Base-by-base conservation (phyloP, 2,329 filamentous ascomycete species). In the Penicillium crustosum region DNA sequence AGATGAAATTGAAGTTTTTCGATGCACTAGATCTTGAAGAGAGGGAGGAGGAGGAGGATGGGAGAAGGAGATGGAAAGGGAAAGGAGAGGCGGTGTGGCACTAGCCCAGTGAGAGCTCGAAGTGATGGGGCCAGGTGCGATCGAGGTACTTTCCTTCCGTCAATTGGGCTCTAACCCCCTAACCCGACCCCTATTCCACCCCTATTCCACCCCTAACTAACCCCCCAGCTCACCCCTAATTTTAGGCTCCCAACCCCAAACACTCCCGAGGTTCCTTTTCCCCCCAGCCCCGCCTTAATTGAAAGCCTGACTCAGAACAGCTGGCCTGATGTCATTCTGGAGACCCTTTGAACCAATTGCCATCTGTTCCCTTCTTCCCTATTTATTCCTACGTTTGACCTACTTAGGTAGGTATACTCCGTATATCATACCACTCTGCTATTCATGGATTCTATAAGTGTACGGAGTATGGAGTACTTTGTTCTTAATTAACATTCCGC, bases 321-420 rank as follows among this genome's bases (percentile, higher is more conserved):
- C 48, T 60, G 54, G 38, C 51, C 58, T 67, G 64, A 67, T 66
- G 65, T 67, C 65, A 67, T 67, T 54, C 53, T 66, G 60, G 62
- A 58, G 55, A 53, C 54, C 53, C 55, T 60, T 50, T 17, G 12
- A 10, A 27, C 50, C 50, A 53, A 53, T 51, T 23, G 19, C 8
- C 12, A 53, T 45, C 50, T 17, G 9, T 25, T 25, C 15, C 21
- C 15, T 47, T 29, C 12, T 17, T 7, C 25, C 27, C 23, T 3
- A 19, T 8, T 38, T 38, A 35, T 29, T 12, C 6, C n/a, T 55
- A 56, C 55, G 15, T 36, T n/a, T 13, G 2, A 4, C n/a, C n/a
- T n/a, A n/a, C n/a, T n/a, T n/a, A n/a, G n/a, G n/a, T n/a, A n/a
- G n/a, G n/a, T n/a, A n/a, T n/a, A n/a, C n/a, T n/a, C n/a, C n/a